Percentiles rank a stretch among this genome's conserved stretches.
Evolutionary conservation across 2,329 filamentous ascomycete genomes (phyloP).

Genomic region (Plectosphaerella plurivora): DNA sequence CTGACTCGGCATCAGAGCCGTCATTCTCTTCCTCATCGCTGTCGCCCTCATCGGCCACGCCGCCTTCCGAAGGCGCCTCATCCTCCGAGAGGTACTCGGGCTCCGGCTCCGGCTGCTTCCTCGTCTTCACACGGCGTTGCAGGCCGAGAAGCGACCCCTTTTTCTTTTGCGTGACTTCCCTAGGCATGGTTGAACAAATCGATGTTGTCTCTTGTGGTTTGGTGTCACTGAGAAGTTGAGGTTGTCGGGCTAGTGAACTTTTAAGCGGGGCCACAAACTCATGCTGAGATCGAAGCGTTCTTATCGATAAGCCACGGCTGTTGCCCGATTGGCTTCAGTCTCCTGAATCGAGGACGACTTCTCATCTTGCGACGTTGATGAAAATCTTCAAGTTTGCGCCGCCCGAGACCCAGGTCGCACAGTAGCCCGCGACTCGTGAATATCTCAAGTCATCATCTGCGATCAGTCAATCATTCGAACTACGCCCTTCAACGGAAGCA

Average conservation of each 20-base stretch:
- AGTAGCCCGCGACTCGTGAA: no score
- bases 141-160: slow-evolving; percentile 14
- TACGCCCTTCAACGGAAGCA: no score
- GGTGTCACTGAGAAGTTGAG: background rate
- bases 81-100: slow-evolving; percentile 1
- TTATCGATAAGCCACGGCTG: background rate
- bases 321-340: background rate
- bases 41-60: slow-evolving; percentile 29
- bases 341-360: no score
- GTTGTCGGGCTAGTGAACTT: slow-evolving; percentile 6
- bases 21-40: slow-evolving; percentile 28
- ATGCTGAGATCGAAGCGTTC: background rate
- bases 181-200: no score
- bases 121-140: slow-evolving; percentile 34
- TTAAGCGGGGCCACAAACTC: slow-evolving; percentile 13
- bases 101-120: slow-evolving; percentile 27
- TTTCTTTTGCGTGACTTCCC: slow-evolving; percentile 5
- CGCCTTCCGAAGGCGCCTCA: slow-evolving; percentile 9
- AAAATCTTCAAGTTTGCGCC: no score
- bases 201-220: no score
- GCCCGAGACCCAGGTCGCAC: no score
- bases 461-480: no score
- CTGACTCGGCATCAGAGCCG: slow-evolving; percentile 22
- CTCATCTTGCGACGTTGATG: no score
- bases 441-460: no score